Percentiles rank a stretch among this genome's conserved stretches.
phyloP scores from a whole-genome alignment of 129 eudicot species.

The Sambucus nigra region DNA sequence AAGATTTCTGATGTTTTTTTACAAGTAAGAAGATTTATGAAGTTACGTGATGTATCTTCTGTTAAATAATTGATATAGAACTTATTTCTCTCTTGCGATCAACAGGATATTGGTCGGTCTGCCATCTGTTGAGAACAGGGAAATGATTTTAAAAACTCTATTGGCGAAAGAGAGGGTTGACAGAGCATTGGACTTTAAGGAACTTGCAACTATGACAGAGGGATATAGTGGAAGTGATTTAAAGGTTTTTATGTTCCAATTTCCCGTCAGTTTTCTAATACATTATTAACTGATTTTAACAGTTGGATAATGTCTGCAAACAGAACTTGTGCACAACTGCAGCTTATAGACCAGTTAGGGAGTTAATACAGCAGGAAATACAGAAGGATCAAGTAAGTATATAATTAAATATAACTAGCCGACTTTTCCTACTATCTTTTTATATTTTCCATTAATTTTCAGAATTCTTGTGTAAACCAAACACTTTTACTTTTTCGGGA shows the following conservation, averaged over 20 bases:
- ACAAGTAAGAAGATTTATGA: too few species aligned
- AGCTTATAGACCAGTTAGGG: constrained; percentile 93
- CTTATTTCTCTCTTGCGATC: constrained; percentile 5
- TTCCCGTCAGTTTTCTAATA: not conserved
- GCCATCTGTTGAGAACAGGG: constrained; percentile 74
- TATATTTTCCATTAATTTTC: too few species aligned
- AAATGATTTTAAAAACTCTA: constrained; percentile 61
- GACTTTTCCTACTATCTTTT: not conserved
- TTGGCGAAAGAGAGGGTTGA: constrained; percentile 68
- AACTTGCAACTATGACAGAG: constrained; percentile 79
- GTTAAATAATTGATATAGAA: not conserved
- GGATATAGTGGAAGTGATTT: constrained; percentile 92
- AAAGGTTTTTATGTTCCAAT: constrained; percentile 38
- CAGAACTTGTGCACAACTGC: constrained; percentile 95
- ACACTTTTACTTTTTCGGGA: too few species aligned
- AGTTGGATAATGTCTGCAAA: not conserved
- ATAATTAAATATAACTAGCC: not conserved
- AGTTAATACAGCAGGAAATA: constrained; percentile 80
- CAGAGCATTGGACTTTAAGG: constrained; percentile 40
- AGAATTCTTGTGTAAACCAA: too few species aligned
- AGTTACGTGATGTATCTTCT: too few species aligned
- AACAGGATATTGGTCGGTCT: constrained; percentile 93
- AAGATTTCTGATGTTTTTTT: too few species aligned
- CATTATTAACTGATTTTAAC: constrained; percentile 9
- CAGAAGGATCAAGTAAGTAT: constrained; percentile 57